phyloP scores from a whole-genome alignment of 305 asterid species.

The Ilex paraguariensis region DNA sequence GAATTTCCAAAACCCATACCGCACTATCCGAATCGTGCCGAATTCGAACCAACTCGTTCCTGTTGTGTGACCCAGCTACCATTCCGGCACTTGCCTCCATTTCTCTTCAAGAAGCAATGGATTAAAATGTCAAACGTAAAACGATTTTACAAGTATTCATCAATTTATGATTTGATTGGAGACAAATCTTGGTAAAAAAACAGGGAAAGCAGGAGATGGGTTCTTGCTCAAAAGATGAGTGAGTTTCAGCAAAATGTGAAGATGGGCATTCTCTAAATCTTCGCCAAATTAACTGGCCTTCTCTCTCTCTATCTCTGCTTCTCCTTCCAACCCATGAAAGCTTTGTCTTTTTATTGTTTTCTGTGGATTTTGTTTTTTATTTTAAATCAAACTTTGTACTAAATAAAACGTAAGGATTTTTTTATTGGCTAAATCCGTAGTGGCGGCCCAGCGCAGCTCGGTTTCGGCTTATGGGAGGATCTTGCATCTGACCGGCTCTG shows the following conservation, averaged over 20 bases:
- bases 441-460: no score
- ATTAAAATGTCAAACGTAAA: no score
- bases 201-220: neutral
- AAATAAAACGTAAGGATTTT: no score
- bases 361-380: no score
- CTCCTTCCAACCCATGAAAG: neutral
- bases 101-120: neutral
- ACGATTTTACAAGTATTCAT: no score
- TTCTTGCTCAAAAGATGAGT: neutral
- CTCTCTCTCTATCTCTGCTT: neutral
- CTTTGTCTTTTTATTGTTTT: no score
- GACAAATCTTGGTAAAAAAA: neutral
- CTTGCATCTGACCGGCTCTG: no score
- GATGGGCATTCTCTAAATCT: neutral
- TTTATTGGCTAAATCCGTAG: no score
- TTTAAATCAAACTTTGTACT: no score
- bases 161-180: neutral
- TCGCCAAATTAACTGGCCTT: neutral
- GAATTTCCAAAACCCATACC: conserved; percentile 27
- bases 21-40: conserved; percentile 59
- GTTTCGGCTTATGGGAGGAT: no score
- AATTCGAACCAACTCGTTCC: conserved; percentile 70
- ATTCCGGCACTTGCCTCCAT: conserved; percentile 81
- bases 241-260: neutral
- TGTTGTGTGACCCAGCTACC: conserved; percentile 90